Percentiles rank a stretch among this genome's conserved stretches.
These are phyloP conservation scores for Limnanthes douglasii DNA, from an alignment of 345 rosid genomes.

Conservation along the genomic window DNA sequence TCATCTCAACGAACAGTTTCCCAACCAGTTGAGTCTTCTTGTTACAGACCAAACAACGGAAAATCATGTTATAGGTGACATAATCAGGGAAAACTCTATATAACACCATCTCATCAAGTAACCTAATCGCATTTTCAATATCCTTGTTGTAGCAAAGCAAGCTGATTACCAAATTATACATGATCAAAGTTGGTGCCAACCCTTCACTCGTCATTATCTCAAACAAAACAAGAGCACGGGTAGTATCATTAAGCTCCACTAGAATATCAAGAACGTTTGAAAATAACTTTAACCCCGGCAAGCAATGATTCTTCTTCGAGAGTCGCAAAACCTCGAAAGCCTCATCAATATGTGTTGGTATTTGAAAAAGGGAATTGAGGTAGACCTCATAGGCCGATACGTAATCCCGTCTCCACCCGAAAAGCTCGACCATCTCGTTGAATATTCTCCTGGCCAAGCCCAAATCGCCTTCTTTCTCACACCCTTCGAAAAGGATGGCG, in stretches of 20 bases:
- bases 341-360: conserved; percentile 14
- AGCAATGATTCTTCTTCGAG: conserved; percentile 31
- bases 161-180: conserved; percentile 33
- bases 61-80: conserved; percentile 31
- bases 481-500: conserved; percentile 42
- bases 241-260: conserved; percentile 17
- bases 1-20: conserved; percentile 36
- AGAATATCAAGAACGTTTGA: conserved; percentile 29
- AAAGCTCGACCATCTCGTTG: conserved; percentile 25
- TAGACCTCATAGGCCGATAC: conserved; percentile 22
- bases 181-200: conserved; percentile 25
- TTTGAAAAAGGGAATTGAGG: conserved; percentile 21
- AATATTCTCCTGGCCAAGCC: conserved; percentile 31
- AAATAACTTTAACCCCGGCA: conserved; percentile 38
- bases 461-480: conserved; percentile 41
- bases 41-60: conserved; percentile 27
- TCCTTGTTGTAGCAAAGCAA: conserved; percentile 28
- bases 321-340: conserved; percentile 27
- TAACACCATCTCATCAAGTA: conserved; percentile 39
- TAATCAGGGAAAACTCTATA: conserved; percentile 41
- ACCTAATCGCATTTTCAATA: conserved; percentile 18
- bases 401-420: conserved; percentile 25
- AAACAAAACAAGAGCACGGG: conserved; percentile 17
- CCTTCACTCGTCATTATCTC: conserved; percentile 27
- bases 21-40: conserved; percentile 23